Evolutionary conservation across 441 rosid species (phyloP), one percentile per base, ranked within the genome.

Genomic region (Biscutella auriculata): DNA sequence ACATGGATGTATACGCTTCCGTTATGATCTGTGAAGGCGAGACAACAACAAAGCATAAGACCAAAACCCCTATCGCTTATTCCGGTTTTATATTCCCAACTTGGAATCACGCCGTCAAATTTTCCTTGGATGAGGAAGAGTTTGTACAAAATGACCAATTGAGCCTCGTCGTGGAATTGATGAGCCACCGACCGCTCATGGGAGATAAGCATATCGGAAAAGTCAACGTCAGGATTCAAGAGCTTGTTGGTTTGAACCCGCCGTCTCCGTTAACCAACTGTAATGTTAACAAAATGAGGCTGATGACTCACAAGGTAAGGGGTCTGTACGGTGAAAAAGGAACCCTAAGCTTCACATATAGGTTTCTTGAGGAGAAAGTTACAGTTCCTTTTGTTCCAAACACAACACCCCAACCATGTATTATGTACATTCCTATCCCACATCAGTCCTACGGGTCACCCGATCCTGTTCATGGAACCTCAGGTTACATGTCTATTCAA

Each of bases 151-250:
- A 70, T 61, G 75, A 58, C 34, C 62, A 64, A 9, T 65, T 82
- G 3, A 66, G 43, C 11, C 65, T 83, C 13, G 61, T 53, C 8
- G 64, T 78, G 62, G 63, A 76, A 71, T 56, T 83, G 63, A 77
- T 76, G 3, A 72, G 82, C 75, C 79, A 81, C 14, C 77, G 84
- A 0, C 65, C 68, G 8, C 36, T 81, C 0, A 1, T 21, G 13
- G 86, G 88, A 1, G 87, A 83, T 27, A 75, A 65, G 65, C 82
- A 78, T 8, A 28, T 87, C 19, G 92, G 87, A 9, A 76, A 72
- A 41, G 93, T 87, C 69, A 52, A 54, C 65, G 79, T 87, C 2
- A 78, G 76, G 5, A 52, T 87, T 45, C 74, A 72, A 53, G 88
- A 84, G 66, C 75, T 87, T 8, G 16, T 81, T 29, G 69, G 49